Evolutionary conservation across 306 rosid genomes (phyloP).

Genomic region (Datisca glomerata): DNA sequence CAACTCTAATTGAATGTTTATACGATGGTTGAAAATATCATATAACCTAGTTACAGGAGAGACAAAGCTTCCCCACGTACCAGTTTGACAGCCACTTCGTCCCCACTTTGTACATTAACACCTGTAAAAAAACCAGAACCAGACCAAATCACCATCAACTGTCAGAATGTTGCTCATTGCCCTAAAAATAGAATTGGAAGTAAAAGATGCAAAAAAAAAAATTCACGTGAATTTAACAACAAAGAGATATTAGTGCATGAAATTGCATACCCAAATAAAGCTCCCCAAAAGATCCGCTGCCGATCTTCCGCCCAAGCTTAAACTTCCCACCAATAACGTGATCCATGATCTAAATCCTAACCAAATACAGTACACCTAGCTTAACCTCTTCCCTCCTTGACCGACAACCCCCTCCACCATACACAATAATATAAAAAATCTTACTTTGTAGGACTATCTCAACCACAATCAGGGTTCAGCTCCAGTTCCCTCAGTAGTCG

Average conservation of each 20-base stretch:
- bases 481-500: conserved; percentile 10
- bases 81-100: conserved; percentile 97
- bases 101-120: conserved; percentile 81
- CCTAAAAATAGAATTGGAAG: conserved; percentile 2
- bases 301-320: conserved; percentile 95
- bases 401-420: conserved; percentile 21
- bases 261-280: conserved; percentile 78
- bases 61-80: conserved; percentile 27
- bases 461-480: conserved; percentile 13
- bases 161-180: conserved; percentile 8
- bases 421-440: conserved; percentile 13
- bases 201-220: conserved; percentile 9
- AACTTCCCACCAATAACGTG: conserved; percentile 87
- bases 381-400: conserved; percentile 20
- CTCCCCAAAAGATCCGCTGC: conserved; percentile 94
- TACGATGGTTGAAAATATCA: too few species aligned
- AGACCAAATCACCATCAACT: conserved; percentile 16
- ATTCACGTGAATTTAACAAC: too few species aligned
- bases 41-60: too few species aligned
- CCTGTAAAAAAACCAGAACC: conserved; percentile 51
- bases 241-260: too few species aligned
- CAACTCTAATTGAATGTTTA: too few species aligned
- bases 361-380: conserved; percentile 13
- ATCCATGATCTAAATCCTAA: conserved; percentile 61
- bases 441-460: conserved; percentile 8